phyloP scores from a whole-genome alignment of 208 protist species.

The Porcisia hertigi region DNA sequence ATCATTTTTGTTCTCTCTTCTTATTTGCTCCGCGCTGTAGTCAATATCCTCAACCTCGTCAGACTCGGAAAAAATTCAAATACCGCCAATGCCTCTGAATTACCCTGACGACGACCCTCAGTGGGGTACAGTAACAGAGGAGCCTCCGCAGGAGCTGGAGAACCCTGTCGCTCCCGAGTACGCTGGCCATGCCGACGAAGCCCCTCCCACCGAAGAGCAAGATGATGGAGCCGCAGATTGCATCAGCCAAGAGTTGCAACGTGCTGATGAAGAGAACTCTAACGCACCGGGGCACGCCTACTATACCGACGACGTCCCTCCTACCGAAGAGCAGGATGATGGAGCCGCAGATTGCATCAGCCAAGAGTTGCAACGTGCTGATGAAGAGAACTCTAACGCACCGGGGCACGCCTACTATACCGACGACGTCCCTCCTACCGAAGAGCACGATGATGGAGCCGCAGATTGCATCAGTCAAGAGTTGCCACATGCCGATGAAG shows the following conservation, averaged over 20 bases:
- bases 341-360: neutral
- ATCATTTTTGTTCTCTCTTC: neutral
- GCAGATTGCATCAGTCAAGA: neutral
- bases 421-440: neutral
- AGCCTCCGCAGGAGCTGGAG: neutral
- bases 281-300: neutral
- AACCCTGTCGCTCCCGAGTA: neutral
- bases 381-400: neutral
- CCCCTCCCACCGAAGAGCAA: neutral
- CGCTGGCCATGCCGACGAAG: neutral
- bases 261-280: neutral
- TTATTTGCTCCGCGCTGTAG: neutral
- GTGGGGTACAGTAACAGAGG: neutral
- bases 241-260: neutral
- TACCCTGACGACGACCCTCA: neutral
- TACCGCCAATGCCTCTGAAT: neutral
- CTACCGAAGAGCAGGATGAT: neutral
- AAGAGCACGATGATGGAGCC: neutral
- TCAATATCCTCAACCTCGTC: neutral
- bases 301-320: neutral
- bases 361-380: neutral
- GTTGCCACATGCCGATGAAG: neutral
- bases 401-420: neutral
- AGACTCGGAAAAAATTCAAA: neutral
- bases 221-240: neutral